Base-by-base conservation (phyloP, 495 filamentous ascomycete genomes). In the Geoglossum glabrum region DNA sequence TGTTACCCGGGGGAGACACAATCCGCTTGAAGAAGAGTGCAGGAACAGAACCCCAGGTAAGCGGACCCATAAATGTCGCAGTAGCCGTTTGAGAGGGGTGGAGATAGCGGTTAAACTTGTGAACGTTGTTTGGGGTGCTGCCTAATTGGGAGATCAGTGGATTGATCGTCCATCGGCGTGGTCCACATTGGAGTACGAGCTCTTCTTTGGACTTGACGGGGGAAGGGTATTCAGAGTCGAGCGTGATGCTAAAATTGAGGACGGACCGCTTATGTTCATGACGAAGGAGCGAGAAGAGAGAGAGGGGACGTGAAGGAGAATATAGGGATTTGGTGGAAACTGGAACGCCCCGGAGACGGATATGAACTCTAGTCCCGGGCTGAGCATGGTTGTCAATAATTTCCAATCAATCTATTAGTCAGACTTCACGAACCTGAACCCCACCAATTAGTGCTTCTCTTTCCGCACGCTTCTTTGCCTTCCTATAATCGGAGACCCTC, bases 201-300 rank as follows among this genome's bases (percentile, higher is more conserved):
- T 93, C 83, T 61, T 88, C 83, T 73, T 98, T 98, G 6, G 89
- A 81, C 68, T 85, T 87, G 61, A 98, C 75, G 0, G 90, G 86
- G 19, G 72, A 67, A 34, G 84, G 74, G 61, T 78, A 73, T 64
- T 83, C 82, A 15, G 84, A 82, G 67, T 74, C 83, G 43, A 95
- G 78, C 25, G 82, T 85, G 64, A 97, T 80, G 65, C 84, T 86
- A 67, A 89, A 80, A 68, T 96, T 93, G 59, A 90, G 74, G 15
- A 85, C 83, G 4, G 89, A 86, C 59, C 80, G 79, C 73, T 98
- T 97, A 66, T 96, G 86, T 71, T 98, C 92, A 66, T 98, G 92
- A 23, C 87, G 80, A 40, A 97, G 75, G 0, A 98, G 77, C 1
- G 87, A 90, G 72, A 90, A 88, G 21, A 95, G 69, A 0, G 81